These are phyloP conservation scores for Skeletonema potamos DNA, from an alignment of 108 stramenopile species.

Conservation along the genomic window DNA sequence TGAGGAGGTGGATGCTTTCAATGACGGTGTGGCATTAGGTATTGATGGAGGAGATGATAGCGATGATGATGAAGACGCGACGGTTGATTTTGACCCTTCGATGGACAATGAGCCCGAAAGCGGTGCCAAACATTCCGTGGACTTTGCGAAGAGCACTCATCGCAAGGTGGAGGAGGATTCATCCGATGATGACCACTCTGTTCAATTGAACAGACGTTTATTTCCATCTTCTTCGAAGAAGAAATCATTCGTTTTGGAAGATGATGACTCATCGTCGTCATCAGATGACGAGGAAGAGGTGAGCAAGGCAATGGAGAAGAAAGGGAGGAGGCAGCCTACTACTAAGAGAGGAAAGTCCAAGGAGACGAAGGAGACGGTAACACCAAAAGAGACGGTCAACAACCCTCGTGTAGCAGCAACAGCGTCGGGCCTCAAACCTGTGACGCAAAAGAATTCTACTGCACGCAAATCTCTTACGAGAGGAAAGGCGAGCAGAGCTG, in stretches of 20 bases:
- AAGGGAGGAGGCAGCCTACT: background rate
- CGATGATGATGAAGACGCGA: background rate
- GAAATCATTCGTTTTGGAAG: background rate
- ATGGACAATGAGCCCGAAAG: background rate
- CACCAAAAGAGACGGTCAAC: background rate
- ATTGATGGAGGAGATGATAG: background rate
- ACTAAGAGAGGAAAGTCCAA: background rate
- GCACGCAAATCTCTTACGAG: background rate
- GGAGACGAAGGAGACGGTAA: background rate
- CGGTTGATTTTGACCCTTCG: background rate
- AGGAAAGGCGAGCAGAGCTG: background rate
- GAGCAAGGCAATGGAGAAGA: background rate
- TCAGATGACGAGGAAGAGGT: background rate
- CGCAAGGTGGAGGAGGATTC: background rate
- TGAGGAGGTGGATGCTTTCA: background rate
- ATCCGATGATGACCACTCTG: background rate
- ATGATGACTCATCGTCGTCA: background rate
- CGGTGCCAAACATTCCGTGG: background rate
- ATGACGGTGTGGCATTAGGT: background rate
- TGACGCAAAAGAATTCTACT: background rate
- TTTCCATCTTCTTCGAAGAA: conserved; percentile 1
- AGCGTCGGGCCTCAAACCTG: background rate
- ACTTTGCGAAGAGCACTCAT: background rate
- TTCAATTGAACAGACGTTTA: background rate
- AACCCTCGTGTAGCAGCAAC: background rate